These are phyloP conservation scores for Ogataea ganodermae DNA, from an alignment of 805 yeast genomes.

Conservation along the genomic window DNA sequence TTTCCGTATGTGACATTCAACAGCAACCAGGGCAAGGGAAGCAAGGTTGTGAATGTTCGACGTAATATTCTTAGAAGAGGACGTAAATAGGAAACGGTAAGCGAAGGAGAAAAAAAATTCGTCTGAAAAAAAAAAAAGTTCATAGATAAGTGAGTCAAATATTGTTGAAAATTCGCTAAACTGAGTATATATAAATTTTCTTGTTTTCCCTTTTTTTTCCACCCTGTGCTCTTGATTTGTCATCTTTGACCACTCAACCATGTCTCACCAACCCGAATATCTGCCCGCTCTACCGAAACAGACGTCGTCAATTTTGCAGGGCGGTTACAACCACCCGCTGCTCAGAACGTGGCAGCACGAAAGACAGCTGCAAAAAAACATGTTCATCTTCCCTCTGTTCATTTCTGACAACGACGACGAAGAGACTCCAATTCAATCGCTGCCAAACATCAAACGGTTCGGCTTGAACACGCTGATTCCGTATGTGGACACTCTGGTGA, in stretches of 20 bases:
- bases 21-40: constrained; percentile 40
- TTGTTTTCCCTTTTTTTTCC: no score
- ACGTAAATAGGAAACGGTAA: neutral
- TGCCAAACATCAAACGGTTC: constrained; percentile 86
- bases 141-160: neutral
- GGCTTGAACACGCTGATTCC: constrained; percentile 80
- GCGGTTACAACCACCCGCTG: constrained; percentile 92
- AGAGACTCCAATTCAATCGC: constrained; percentile 67
- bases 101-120: neutral
- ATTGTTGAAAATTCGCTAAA: neutral
- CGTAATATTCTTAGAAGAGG: constrained; percentile 45
- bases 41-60: constrained; percentile 51
- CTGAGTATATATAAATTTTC: no score
- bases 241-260: neutral
- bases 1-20: constrained; percentile 45
- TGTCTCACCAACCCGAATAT: constrained; percentile 67
- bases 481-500: constrained; percentile 66
- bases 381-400: constrained; percentile 92
- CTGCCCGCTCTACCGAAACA: constrained; percentile 57
- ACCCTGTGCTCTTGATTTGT: no score
- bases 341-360: constrained; percentile 90
- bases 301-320: constrained; percentile 79
- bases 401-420: constrained; percentile 81
- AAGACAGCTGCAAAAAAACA: constrained; percentile 77
- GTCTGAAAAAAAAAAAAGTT: neutral